Conservation (phyloP, 108 stramenopile genomes). For the Hondaea fermentalgiana region DNA sequence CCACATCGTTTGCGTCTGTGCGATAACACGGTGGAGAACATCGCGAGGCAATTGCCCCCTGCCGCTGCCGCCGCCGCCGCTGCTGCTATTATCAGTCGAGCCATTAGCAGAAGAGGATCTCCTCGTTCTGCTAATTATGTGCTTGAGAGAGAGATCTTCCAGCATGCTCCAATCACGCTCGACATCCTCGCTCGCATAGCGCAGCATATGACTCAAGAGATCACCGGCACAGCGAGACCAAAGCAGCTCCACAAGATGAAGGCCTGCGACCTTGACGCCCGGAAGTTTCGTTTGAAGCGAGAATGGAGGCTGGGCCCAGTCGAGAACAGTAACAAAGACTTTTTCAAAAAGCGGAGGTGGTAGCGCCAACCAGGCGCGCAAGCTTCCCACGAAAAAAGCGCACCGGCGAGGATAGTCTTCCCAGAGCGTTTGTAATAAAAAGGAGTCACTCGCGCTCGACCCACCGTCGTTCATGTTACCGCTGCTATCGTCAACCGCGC, state of each 20-base stretch:
- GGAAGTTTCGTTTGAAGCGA: neutral
- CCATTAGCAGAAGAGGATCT: too few species aligned
- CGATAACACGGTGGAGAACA: neutral
- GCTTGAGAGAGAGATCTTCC: neutral
- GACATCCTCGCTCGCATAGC: neutral
- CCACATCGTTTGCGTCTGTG: neutral
- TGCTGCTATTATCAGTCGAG: too few species aligned
- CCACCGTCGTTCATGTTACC: neutral
- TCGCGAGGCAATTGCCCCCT: neutral
- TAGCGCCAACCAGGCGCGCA: neutral
- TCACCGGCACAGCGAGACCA: neutral
- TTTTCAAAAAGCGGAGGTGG: neutral
- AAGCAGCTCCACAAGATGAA: neutral
- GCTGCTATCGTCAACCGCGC: neutral
- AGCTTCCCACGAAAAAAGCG: neutral
- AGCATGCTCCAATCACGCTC: neutral
- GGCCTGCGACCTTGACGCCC: neutral
- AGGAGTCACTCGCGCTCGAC: neutral
- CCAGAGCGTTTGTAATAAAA: neutral
- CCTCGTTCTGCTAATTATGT: neutral
- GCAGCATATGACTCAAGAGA: neutral
- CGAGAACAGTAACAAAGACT: neutral
- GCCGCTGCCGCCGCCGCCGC: too few species aligned
- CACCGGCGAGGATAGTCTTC: neutral
- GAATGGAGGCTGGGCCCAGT: neutral